phyloP scores from a whole-genome alignment of 208 protist species.

The Kentomonas sorsogonicus region DNA sequence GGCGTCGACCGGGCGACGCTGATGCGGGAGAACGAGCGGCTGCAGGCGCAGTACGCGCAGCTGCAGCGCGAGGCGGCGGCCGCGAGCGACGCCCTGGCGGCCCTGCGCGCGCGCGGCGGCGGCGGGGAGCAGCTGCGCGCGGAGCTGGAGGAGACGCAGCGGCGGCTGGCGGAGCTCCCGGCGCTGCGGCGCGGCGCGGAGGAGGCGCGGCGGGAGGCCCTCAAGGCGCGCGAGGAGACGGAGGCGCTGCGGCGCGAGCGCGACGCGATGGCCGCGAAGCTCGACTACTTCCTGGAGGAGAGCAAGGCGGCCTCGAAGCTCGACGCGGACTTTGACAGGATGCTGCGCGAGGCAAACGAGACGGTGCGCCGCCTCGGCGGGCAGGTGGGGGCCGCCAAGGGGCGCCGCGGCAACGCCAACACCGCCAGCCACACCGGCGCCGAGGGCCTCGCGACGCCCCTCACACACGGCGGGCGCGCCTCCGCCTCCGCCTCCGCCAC shows the following conservation, averaged over 20 bases:
- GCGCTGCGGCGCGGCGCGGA: conserved; percentile 53
- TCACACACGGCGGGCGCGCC: too few species aligned
- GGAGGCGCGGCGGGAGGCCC: conserved; percentile 46
- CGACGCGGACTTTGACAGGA: conserved; percentile 50
- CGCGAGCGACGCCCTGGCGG: conserved; percentile 37
- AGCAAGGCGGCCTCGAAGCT: conserved; percentile 35
- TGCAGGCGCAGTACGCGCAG: conserved; percentile 61
- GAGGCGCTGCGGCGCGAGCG: conserved; percentile 53
- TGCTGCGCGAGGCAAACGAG: conserved; percentile 52
- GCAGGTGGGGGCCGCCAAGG: conserved; percentile 29
- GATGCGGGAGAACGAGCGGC: conserved; percentile 55
- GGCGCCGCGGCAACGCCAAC: conserved; percentile 8
- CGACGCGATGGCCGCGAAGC: conserved; percentile 55
- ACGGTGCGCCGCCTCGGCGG: conserved; percentile 42
- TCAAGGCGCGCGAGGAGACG: conserved; percentile 51
- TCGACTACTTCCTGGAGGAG: conserved; percentile 63
- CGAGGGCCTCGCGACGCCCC: not conserved
- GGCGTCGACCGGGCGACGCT: conserved; percentile 53
- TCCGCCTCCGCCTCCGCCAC: too few species aligned
- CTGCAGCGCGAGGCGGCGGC: conserved; percentile 43
- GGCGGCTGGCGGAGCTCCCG: conserved; percentile 52
- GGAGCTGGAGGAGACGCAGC: conserved; percentile 69
- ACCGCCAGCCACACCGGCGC: not conserved
- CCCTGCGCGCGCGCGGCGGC: conserved; percentile 19
- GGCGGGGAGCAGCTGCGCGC: conserved; percentile 23